Percentiles rank a stretch among this genome's conserved stretches.
phyloP scores from a whole-genome alignment of 1,139 yeast genomes.

The Protomyces pachydermus region DNA sequence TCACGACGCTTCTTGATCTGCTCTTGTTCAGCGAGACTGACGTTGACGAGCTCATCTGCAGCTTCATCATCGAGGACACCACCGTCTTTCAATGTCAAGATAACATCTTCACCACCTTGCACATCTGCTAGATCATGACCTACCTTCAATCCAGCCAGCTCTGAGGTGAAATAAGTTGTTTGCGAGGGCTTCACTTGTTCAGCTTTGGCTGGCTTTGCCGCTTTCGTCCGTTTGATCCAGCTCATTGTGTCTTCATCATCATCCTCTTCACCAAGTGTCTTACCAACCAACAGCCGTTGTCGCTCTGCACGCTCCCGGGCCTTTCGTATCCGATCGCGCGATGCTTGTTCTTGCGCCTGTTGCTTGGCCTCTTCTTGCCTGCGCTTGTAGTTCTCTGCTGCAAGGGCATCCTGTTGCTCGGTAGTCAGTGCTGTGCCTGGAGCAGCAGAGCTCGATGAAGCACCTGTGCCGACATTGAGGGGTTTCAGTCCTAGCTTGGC shows the following conservation, averaged over 20 bases:
- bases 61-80: conserved; percentile 51
- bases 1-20: conserved; percentile 38
- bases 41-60: conserved; percentile 49
- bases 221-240: conserved; percentile 33
- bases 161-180: conserved; percentile 35
- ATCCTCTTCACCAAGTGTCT: conserved; percentile 36
- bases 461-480: conserved; percentile 35
- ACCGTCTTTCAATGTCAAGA: conserved; percentile 63
- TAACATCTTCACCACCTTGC: conserved; percentile 46
- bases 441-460: not conserved
- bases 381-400: conserved; percentile 39
- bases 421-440: conserved; percentile 18
- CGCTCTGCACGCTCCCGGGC: conserved; percentile 35
- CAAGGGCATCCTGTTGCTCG: conserved; percentile 37
- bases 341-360: conserved; percentile 27
- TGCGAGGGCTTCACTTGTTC: not conserved
- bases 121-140: conserved; percentile 48
- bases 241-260: conserved; percentile 35
- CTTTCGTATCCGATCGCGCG: conserved; percentile 24
- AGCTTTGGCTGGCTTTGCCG: conserved; percentile 17
- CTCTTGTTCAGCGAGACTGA: conserved; percentile 42
- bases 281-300: conserved; percentile 36
- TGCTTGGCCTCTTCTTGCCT: conserved; percentile 33
- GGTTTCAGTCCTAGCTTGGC: conserved; percentile 40
- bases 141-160: conserved; percentile 45